A percentile compares a stretch with the other conserved stretches of the same genome.
These are phyloP conservation scores for Pecoramyces ruminantium DNA, from an alignment of 192 early-diverging fungal genomes.

Conservation along the genomic window DNA sequence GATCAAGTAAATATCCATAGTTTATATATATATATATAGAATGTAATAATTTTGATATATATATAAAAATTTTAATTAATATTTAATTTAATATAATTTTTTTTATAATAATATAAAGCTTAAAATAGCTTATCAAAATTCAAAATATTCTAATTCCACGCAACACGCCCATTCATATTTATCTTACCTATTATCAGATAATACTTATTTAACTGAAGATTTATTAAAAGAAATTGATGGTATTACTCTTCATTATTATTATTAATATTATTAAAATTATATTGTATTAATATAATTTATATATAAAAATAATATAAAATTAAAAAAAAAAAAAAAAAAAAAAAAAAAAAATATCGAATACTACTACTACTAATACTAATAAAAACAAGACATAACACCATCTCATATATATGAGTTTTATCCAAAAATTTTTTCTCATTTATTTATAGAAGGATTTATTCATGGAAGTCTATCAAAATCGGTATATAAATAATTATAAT, in stretches of 20 bases:
- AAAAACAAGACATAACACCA: conserved; percentile 25
- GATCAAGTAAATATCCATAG: neutral
- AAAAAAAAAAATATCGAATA: no score
- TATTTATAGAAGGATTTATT: conserved; percentile 61
- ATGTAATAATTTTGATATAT: no score
- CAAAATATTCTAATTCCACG: neutral
- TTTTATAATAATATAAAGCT: neutral
- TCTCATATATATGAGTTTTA: conserved; percentile 60
- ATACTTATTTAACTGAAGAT: conserved; percentile 43
- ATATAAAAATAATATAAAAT: neutral
- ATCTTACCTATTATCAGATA: neutral
- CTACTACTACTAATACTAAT: neutral
- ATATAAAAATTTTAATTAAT: no score
- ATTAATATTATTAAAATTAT: no score
- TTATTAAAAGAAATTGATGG: conserved; percentile 54
- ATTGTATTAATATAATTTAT: neutral
- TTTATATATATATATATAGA: no score
- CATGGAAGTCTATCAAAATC: conserved; percentile 42
- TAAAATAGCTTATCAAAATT: neutral
- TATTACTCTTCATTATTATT: no score
- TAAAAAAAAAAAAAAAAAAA: neutral
- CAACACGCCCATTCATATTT: neutral
- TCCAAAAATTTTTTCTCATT: conserved; percentile 46
- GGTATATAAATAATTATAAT: conserved; percentile 28
- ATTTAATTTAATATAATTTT: no score